A percentile compares a stretch with the other conserved stretches of the same genome.
These are phyloP conservation scores for Thuja plicata DNA, from an alignment of 83 land plant species.

Conservation along the genomic window DNA sequence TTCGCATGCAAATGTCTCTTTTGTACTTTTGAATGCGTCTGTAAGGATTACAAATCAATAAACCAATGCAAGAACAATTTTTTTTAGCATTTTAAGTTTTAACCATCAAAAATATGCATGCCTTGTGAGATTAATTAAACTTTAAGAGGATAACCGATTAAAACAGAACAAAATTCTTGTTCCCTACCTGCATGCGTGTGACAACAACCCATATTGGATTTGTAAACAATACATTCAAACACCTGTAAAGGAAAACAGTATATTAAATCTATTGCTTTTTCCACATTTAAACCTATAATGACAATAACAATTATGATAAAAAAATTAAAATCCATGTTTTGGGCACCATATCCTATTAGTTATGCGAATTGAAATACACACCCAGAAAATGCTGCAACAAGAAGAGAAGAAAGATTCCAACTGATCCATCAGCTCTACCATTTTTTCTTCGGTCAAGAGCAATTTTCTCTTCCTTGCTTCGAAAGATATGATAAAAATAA, in stretches of 20 bases:
- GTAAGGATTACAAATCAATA: conserved; percentile 15
- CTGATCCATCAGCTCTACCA: conserved; percentile 62
- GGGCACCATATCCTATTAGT: neutral
- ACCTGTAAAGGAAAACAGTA: conserved; percentile 20
- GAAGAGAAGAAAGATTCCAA: conserved; percentile 58
- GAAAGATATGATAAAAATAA: conserved; percentile 63
- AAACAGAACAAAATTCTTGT: neutral
- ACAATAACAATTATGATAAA: neutral
- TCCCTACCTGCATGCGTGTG: conserved; percentile 67
- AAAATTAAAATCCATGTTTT: neutral
- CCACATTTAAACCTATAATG: neutral
- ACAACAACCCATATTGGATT: conserved; percentile 77
- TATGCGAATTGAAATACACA: neutral
- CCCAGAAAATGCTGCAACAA: conserved; percentile 69
- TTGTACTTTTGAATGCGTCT: conserved; percentile 54
- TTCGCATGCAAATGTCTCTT: conserved; percentile 19
- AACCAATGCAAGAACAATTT: neutral
- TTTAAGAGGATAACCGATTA: neutral
- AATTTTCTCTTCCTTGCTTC: conserved; percentile 49
- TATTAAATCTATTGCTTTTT: neutral
- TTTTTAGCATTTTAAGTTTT: neutral
- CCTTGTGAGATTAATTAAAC: neutral
- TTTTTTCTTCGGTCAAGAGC: conserved; percentile 33
- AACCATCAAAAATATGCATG: neutral
- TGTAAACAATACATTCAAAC: conserved; percentile 58